Evolutionary conservation across 179 eudicot species (phyloP), one percentile per base, ranked within the genome.

Genomic region (Silene vulgaris): DNA sequence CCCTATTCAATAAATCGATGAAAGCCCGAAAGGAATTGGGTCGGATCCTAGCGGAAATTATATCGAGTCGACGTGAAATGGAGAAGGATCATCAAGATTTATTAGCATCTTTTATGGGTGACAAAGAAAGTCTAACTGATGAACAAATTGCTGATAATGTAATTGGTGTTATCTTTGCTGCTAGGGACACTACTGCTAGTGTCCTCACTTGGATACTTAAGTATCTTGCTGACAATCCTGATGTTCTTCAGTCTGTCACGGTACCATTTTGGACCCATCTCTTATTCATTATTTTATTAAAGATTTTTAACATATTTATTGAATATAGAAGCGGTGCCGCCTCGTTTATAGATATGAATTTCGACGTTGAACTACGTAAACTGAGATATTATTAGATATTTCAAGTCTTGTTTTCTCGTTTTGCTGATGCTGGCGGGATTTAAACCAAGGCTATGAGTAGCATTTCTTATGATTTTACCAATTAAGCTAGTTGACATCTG

Each of bases 151-250:
- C 91, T 3, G 98, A 94, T 77, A 94, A 94, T 67, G 83, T 92
- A 2, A 89, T 94, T 16, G 98, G 98, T 68, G 91, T 94, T 0
- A 90, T 94, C 1, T 94, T 94, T 37, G 98, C 97, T 20, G 97
- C 98, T 70, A 97, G 84, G 64, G 98, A 92, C 37, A 94, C 98
- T 3, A 94, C 98, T 26, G 98, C 98, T 2, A 92, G 91, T 82
- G 92, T 84, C 3, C 86, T 92, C 21, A 94, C 98, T 28, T 94
- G 98, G 98, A 70, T 89, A 9, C 85, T 94, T 69, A 94, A 94
- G 79, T 89, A 88, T 84, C 78, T 94, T 72, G 87, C 81, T 61
- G 97, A 94, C 32, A 77, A 92, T 76, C 17, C 68, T 4, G 4
- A 66, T 29, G 80, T 94, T 37, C 79, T 90, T 8, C 69, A 90